These are phyloP conservation scores for Panicum hallii DNA, from an alignment of 202 grass and related monocot genomes.

Conservation along the genomic window DNA sequence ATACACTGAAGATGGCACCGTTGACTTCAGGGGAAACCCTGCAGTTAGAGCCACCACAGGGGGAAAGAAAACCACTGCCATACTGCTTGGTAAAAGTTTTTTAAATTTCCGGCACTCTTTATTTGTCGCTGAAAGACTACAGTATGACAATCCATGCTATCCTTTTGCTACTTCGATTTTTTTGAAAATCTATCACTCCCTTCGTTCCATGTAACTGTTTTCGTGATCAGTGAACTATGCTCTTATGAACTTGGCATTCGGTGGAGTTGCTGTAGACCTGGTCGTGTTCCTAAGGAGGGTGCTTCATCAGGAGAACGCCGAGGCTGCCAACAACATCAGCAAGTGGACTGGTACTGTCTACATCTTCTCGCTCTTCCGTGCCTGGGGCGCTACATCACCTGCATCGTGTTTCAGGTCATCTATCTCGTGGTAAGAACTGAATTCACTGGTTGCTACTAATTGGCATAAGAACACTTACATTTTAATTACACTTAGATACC, in stretches of 20 bases:
- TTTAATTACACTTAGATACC: too few species aligned
- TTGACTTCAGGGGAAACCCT: conserved; percentile 15
- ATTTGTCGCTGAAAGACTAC: too few species aligned
- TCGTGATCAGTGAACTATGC: conserved; percentile 70
- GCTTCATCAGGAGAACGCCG: conserved; percentile 64
- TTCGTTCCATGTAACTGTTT: neutral
- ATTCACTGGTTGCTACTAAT: too few species aligned
- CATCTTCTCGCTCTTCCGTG: conserved; percentile 85
- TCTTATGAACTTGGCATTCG: conserved; percentile 74
- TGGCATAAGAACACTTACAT: too few species aligned
- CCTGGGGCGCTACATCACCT: conserved; percentile 81
- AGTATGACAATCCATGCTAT: too few species aligned
- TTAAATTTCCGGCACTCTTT: too few species aligned
- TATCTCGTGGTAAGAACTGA: conserved; percentile 58
- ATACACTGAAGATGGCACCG: neutral
- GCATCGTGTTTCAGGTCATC: conserved; percentile 78
- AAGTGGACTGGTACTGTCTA: conserved; percentile 90
- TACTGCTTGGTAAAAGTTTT: neutral
- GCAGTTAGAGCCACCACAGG: conserved; percentile 9
- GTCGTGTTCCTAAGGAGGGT: conserved; percentile 78
- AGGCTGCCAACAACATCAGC: conserved; percentile 76
- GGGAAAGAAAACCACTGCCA: conserved; percentile 2
- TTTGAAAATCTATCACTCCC: neutral
- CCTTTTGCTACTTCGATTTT: neutral
- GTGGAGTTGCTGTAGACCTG: conserved; percentile 81